Evolutionary conservation across 768 basidiomycete species (phyloP), one percentile per base, ranked within the genome.

Genomic region (Dioszegia crocea): DNA sequence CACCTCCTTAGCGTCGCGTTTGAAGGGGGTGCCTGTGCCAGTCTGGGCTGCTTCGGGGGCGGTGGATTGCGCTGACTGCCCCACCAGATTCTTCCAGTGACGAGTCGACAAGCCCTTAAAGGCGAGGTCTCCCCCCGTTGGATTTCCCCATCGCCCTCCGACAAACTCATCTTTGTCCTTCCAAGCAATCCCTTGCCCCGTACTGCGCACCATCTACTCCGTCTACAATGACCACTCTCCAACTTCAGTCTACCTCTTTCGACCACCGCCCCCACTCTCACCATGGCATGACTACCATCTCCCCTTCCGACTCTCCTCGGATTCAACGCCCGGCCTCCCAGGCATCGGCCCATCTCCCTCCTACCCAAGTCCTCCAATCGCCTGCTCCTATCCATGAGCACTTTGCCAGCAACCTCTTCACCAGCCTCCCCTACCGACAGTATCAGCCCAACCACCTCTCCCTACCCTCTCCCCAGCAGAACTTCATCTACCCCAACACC

Each of bases 271-370:
- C 66, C 29, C 66, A 63, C 31, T 55, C 66, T 16, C 66, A 73
- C 40, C 67, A 70, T 16, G 71, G 64, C n/a, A 46, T 69, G 26
- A 59, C 57, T 38, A 49, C 62, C 10, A 11, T 38, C 36, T 69
- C 71, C 21, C 65, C 68, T 14, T 27, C 49, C 33, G 58, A 56
- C 2, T 73, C 71, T n/a, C 54, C 71, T n/a, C 53, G 59, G 21
- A 56, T 64, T 17, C 59, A 56, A 17, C 56, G 71, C 43, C 66
- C 71, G 10, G 48, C 57, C 14, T 68, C 67, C 12, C 71, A 73
- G 62, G 50, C 61, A 9, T 69, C 68, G 11, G 46, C 66, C 21
- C 71, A 73, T 41, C 33, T 67, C 23, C 51, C 63, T 16, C 64
- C 66, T 17, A 40, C 19, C 16, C 30, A 30, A 39, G 30, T 26